Conservation (phyloP, 2,329 filamentous ascomycete genomes). For the Fusarium irregulare region DNA sequence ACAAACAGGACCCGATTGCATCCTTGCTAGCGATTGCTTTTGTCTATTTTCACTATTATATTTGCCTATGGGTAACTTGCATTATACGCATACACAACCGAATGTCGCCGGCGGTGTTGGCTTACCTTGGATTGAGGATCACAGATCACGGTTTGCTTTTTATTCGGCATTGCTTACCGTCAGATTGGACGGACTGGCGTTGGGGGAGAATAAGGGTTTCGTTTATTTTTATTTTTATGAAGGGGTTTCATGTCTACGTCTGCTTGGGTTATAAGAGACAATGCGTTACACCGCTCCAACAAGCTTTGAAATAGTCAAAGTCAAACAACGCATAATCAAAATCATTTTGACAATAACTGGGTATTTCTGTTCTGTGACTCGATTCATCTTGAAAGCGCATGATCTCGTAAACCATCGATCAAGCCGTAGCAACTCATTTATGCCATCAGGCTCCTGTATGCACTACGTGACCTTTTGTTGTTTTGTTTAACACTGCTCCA, state of each 20-base stretch:
- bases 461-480: conserved; percentile 4
- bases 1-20: conserved; percentile 2
- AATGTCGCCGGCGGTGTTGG: conserved; percentile 4
- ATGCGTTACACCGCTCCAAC: conserved; percentile 11
- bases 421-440: conserved; percentile 36
- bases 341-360: conserved; percentile 13
- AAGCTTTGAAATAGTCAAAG: conserved; percentile 21
- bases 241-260: conserved; percentile 22
- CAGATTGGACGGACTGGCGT: conserved; percentile 39
- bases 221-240: background rate
- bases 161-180: conserved; percentile 28
- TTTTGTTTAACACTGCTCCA: conserved; percentile 6
- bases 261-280: conserved; percentile 1
- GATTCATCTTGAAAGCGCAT: conserved; percentile 7
- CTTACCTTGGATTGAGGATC: conserved; percentile 31
- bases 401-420: conserved; percentile 32
- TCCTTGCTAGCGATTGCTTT: conserved; percentile 28
- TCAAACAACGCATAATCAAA: conserved; percentile 29
- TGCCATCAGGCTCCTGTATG: conserved; percentile 23
- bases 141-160: conserved; percentile 15
- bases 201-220: conserved; percentile 10
- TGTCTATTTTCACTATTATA: conserved; percentile 8
- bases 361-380: conserved; percentile 36
- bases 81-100: conserved; percentile 5
- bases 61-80: background rate